These are phyloP conservation scores for Lepiota brunneoincarnata DNA, from an alignment of 768 basidiomycete genomes.

Conservation along the genomic window DNA sequence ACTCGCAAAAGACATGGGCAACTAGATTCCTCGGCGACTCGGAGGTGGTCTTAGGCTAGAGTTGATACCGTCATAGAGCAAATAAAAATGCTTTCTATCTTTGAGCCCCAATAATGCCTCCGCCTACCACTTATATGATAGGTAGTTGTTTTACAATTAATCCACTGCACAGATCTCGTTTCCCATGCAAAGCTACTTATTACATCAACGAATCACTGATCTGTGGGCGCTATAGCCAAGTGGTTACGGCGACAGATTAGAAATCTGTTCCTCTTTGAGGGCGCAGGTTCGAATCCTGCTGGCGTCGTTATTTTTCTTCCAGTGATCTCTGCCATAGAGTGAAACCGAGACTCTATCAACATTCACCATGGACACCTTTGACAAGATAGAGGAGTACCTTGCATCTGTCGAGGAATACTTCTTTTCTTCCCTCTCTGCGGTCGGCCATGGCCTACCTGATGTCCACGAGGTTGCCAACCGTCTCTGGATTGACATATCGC, in stretches of 20 bases:
- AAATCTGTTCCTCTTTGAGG: slow-evolving; percentile 69
- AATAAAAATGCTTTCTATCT: slow-evolving; percentile 16
- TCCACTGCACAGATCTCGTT: background rate
- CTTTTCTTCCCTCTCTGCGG: slow-evolving; percentile 50
- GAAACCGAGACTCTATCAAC: slow-evolving; percentile 4
- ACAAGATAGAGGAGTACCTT: slow-evolving; percentile 71
- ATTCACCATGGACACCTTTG: slow-evolving; percentile 40
- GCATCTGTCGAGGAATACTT: slow-evolving; percentile 63
- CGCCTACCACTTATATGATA: too few species aligned
- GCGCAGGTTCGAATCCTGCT: slow-evolving; percentile 47
- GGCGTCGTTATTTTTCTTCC: slow-evolving; percentile 19
- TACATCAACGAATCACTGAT: too few species aligned
- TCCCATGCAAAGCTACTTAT: slow-evolving; percentile 64
- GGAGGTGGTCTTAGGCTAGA: slow-evolving; percentile 11
- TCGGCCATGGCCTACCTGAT: slow-evolving; percentile 58
- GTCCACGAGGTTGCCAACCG: slow-evolving; percentile 64
- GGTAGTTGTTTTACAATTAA: too few species aligned
- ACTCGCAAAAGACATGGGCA: slow-evolving; percentile 90
- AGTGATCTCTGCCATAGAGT: slow-evolving; percentile 1
- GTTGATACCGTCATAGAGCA: slow-evolving; percentile 13
- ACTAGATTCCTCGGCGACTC: slow-evolving; percentile 25
- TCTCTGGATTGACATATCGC: slow-evolving; percentile 76
- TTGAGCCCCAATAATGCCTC: slow-evolving; percentile 13
- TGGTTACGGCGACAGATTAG: slow-evolving; percentile 81
- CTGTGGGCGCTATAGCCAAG: slow-evolving; percentile 68